Base-by-base conservation (phyloP, 352 stramenopile genomes). In the Pythium angustatum region DNA sequence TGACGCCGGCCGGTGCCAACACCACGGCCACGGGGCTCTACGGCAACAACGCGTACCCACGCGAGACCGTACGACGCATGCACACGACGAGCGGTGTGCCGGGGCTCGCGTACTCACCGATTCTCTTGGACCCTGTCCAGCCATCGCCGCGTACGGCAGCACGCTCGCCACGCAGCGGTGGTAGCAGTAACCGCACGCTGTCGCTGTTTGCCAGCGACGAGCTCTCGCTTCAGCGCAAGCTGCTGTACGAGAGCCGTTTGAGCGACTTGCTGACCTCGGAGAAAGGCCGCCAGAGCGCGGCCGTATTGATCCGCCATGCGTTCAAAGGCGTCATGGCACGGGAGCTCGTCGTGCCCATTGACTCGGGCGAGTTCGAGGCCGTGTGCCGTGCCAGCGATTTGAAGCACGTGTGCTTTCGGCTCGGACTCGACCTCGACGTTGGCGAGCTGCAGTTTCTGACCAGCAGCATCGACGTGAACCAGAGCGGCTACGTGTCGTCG, bases 381-480 rank as follows among this genome's bases (percentile, higher is more conserved):
- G 87, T 78, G 27, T 93, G 84, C 27, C 75, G 81, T 22, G 67
- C 72, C 0, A 79, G 58, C 40, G 82, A 93, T 62, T 64, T 93
- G 53, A 91, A 90, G 51, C 73, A 93, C 54, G 80, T 88, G 22
- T 91, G 81, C 66, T 84, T 81, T 47, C 78, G 84, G 1, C 78
- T 93, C 24, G 81, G 81, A 2, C 67, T 93, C 1, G 81, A 91
- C 47, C 64, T 93, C 22, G 79, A 88, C 54, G n/a, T 81, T 38
- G 72, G 76, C 21, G 84, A 93, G 53, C 73, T 87, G 36, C 69
- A 83, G 24, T 88, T 89, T 34, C 61, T 93, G 24, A 64, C 72
- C 15, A 64, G 50, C 26, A 76, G 54, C 11, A 68, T 91, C 26
- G 81, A 93, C 45, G 34, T 60, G 5, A 76, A 58, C 53, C 73